Percentiles rank a stretch among this genome's conserved stretches.
phyloP scores from a whole-genome alignment of 2,329 filamentous ascomycete genomes.

The Davidsoniella virescens region DNA sequence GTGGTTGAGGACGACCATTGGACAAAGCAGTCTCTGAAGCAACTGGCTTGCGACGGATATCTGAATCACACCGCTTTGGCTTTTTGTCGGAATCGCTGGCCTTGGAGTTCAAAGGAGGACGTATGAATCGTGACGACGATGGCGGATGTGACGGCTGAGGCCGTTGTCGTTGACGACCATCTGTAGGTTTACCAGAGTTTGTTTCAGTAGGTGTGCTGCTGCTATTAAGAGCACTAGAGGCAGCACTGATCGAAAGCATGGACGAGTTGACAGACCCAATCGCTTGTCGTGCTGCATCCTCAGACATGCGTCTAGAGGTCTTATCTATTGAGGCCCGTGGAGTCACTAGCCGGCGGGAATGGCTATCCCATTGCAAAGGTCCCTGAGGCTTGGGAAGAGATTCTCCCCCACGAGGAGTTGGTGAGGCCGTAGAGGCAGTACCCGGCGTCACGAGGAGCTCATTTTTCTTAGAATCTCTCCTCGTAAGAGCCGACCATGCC shows the following conservation, averaged over 20 bases:
- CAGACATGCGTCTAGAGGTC: constrained; percentile 14
- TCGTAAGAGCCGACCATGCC: constrained; percentile 33
- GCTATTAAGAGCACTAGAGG: constrained; percentile 35
- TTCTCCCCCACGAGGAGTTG: constrained; percentile 18
- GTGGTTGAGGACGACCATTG: background rate
- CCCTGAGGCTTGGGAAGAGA: constrained; percentile 14
- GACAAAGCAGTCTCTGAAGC: background rate
- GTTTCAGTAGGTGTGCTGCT: constrained; percentile 10
- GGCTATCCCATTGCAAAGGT: constrained; percentile 35
- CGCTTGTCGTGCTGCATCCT: constrained; percentile 22
- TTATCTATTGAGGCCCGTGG: constrained; percentile 9
- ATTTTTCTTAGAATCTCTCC: constrained; percentile 19
- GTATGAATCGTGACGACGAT: constrained; percentile 11
- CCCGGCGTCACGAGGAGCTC: constrained; percentile 15
- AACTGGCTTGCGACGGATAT: constrained; percentile 11
- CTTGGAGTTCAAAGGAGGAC: background rate
- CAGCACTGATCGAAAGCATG: constrained; percentile 36
- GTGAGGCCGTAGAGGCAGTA: constrained; percentile 13
- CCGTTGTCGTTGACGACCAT: constrained; percentile 3
- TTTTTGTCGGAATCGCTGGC: constrained; percentile 5
- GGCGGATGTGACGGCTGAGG: constrained; percentile 7
- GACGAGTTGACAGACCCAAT: constrained; percentile 29
- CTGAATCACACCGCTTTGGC: background rate
- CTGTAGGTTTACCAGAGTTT: background rate
- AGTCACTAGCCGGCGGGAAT: constrained; percentile 34